Evolutionary conservation across 768 basidiomycete species (phyloP).

Genomic region (Plicaturopsis crispa): DNA sequence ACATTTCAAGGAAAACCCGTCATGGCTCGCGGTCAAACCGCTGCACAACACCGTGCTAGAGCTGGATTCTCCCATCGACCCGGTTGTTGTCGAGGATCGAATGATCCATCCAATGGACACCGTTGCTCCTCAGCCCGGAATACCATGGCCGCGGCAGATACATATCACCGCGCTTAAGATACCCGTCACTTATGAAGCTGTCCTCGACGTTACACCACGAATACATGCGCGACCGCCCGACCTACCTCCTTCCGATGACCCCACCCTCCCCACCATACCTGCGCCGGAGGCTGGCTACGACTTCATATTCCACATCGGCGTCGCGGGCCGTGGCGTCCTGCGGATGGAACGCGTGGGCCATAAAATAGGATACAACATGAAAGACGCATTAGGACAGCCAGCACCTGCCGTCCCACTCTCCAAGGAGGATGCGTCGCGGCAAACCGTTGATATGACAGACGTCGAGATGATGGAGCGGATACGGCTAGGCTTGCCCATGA

Average conservation of each 20-base stretch:
- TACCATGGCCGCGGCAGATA: conserved; percentile 30
- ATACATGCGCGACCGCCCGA: conserved; percentile 54
- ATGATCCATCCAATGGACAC: conserved; percentile 5
- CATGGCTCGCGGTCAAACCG: conserved; percentile 62
- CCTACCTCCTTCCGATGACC: conserved; percentile 31
- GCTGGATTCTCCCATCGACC: conserved; percentile 25
- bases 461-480: neutral
- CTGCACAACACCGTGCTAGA: conserved; percentile 49
- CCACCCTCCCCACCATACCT: conserved; percentile 30
- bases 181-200: conserved; percentile 51
- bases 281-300: conserved; percentile 46
- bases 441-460: no score
- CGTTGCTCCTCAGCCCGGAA: conserved; percentile 8
- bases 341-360: conserved; percentile 61
- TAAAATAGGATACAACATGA: conserved; percentile 63
- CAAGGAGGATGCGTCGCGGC: no score
- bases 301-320: conserved; percentile 65
- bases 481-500: neutral
- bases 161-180: conserved; percentile 54
- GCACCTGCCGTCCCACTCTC: conserved; percentile 32
- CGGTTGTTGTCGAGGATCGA: conserved; percentile 14
- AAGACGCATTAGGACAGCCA: conserved; percentile 51
- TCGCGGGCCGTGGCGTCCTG: conserved; percentile 55
- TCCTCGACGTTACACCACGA: conserved; percentile 46
- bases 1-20: conserved; percentile 53